These are phyloP conservation scores for Daucus carota DNA, from an alignment of 129 eudicot genomes.

Conservation along the genomic window DNA sequence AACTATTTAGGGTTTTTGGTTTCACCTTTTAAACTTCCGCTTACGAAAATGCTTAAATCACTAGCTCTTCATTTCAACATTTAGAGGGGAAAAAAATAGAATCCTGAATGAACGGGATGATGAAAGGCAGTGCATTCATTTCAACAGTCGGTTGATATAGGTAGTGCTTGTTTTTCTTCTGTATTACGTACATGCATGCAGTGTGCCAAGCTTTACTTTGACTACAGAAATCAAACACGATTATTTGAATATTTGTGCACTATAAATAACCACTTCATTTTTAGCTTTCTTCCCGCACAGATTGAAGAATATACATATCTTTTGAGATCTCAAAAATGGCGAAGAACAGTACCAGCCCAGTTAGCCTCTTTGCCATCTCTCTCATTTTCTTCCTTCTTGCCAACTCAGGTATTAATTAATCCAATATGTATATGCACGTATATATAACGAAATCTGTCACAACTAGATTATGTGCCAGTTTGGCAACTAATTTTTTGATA, in stretches of 20 bases:
- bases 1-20: too few species aligned
- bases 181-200: too few species aligned
- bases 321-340: neutral
- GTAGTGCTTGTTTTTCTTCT: too few species aligned
- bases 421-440: too few species aligned
- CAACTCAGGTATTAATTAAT: too few species aligned
- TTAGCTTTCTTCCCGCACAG: neutral
- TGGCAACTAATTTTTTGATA: too few species aligned
- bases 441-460: too few species aligned
- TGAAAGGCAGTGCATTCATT: neutral
- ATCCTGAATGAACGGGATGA: neutral
- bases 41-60: neutral
- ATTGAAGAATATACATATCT: neutral
- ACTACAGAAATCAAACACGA: neutral
- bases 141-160: too few species aligned
- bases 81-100: neutral
- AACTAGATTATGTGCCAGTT: too few species aligned
- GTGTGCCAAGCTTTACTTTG: neutral
- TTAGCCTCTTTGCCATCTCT: neutral
- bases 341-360: neutral
- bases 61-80: neutral
- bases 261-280: neutral
- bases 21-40: neutral
- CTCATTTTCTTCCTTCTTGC: neutral
- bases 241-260: neutral